Base-by-base conservation (phyloP, 1,284 basidiomycete genomes). In the Ganoderma lingzhi region DNA sequence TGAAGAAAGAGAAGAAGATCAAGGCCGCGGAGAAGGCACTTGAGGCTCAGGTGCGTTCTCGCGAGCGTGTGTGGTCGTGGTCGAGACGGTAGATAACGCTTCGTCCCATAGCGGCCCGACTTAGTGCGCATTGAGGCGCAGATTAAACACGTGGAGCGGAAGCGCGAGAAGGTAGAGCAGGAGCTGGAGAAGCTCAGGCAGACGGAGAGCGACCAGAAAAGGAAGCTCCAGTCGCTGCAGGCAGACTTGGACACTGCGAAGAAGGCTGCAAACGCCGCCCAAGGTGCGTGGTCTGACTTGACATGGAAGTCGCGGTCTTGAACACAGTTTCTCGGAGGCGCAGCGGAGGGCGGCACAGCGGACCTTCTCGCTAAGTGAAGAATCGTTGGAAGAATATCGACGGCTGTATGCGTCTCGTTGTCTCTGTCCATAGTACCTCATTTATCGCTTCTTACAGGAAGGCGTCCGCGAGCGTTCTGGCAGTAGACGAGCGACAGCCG, bases 301-400 rank as follows among this genome's bases (percentile, higher is more conserved):
- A 2, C 6, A 19, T 19, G 8, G 15, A 30, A 12, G 1, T 62
- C 15, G 0, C 69, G 10, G 60, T 37, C 19, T 23, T 32, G 14
- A 10, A 44, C 65, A 55, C 28, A 4, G 15, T 8, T 65, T 63
- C 6, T n/a, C 77, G 92, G 94, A 96, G 82, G 90, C 90, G 51
- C 93, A 95, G 76, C 85, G 93, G 67, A 89, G 86, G 74, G 88
- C 90, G 2, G 91, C 93, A 17, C 88, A 92, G 73, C 84, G 90
- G 60, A 96, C 94, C 60, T 83, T 95, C 56, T 91, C 93, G 0
- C 83, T 99, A 4, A 94, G 89, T 68, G 92, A 95, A 76, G 92
- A 93, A 66, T 95, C 93, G 75, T 83, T 99, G 12, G 91, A 93
- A 61, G 93, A 98, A 77, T 99, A 99, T 80, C 92, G 93, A 48